Evolutionary conservation across 2,329 filamentous ascomycete genomes (phyloP), one percentile per base, ranked within the genome.

Genomic region (Aaosphaeria pasadenensis): DNA sequence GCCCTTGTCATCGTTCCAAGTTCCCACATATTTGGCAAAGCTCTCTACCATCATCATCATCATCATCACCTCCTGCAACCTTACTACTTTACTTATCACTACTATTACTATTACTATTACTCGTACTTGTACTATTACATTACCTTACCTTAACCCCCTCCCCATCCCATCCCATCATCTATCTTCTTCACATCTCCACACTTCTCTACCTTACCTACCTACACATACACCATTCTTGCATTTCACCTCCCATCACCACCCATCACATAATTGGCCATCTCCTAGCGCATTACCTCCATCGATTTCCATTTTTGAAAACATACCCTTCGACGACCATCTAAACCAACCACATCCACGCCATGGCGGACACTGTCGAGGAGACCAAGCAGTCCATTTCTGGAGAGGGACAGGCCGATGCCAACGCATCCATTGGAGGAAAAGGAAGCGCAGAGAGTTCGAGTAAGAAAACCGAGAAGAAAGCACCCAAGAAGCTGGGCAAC

Each of bases 401-500:
- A 60, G 64, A 70, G 59, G 67, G 67, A 53, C 59, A 69, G 55
- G 67, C 67, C 43, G 59, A 69, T 53, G 65, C 60, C 57, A 63
- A 62, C 52, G 67, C 66, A 43, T 67, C 63, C 24, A 39, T 67
- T 42, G 66, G 67, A 55, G 67, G 54, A 55, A 67, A 64, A 52
- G 67, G 64, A 49, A 66, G 52, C 50, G 65, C 64, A 43, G 65
- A 69, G 60, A 68, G 62, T 64, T 66, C 64, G 62, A 70, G 67
- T 70, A 69, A 72, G 70, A 72, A 71, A 70, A 70, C 61, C 57
- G 69, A 71, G 58, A 77, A 74, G 64, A 74, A 72, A 60, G 71
- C 73, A 50, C 75, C 75, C 35, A 74, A 77, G 66, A 78, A 78
- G 70, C 64, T 77, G 55, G 73, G 74, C 59, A 63, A 63, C 53